A percentile compares a stretch with the other conserved stretches of the same genome.
Conservation (phyloP, 352 stramenopile species). For the Globisporangium heterothallicum region DNA sequence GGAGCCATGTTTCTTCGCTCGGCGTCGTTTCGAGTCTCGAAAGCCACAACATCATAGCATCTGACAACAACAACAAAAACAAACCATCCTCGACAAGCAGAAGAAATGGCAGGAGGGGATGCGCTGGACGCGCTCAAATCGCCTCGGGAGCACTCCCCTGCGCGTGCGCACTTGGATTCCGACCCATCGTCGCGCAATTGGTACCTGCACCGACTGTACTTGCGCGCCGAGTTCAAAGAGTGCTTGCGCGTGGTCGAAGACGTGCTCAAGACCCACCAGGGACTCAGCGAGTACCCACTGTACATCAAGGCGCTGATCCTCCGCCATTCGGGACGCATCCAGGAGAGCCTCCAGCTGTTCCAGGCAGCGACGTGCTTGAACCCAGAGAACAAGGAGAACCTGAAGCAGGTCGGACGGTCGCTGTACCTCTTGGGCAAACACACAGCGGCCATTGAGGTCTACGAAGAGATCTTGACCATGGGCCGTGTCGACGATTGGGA, state of each 20-base stretch:
- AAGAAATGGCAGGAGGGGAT: slow-evolving; percentile 11
- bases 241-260: slow-evolving; percentile 89
- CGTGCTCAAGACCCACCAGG: slow-evolving; percentile 74
- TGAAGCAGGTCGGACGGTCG: slow-evolving; percentile 87
- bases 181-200: slow-evolving; percentile 71
- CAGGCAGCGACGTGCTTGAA: slow-evolving; percentile 91
- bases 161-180: slow-evolving; percentile 18
- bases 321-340: slow-evolving; percentile 82
- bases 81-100: no score
- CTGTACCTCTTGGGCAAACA: slow-evolving; percentile 87
- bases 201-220: slow-evolving; percentile 80
- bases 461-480: slow-evolving; percentile 86
- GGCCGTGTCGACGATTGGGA: slow-evolving; percentile 87
- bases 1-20: no score
- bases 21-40: no score
- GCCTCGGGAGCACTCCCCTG: slow-evolving; percentile 34
- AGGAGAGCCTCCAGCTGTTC: slow-evolving; percentile 89
- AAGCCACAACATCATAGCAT: no score
- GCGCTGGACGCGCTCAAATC: slow-evolving; percentile 51
- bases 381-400: slow-evolving; percentile 87
- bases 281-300: slow-evolving; percentile 89
- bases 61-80: background rate
- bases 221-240: slow-evolving; percentile 85
- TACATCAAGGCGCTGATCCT: slow-evolving; percentile 91
- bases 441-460: slow-evolving; percentile 85